Evolutionary conservation across 1,139 yeast species (phyloP).

Genomic region (Candida pseudoviswanathii): DNA sequence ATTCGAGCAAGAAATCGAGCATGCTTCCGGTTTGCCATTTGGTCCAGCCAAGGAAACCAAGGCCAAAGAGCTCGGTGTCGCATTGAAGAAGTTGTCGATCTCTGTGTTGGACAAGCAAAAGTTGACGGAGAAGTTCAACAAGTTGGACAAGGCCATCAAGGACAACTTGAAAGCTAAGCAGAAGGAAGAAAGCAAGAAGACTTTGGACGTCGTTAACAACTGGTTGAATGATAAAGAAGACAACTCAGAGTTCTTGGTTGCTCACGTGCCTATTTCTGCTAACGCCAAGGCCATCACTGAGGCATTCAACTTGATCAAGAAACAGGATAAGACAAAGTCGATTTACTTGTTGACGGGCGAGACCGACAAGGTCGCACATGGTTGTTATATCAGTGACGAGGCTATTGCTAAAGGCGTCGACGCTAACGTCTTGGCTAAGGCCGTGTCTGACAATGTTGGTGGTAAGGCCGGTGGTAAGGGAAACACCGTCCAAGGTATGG

Average conservation of each 20-base stretch:
- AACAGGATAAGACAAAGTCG: conserved; percentile 73
- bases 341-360: conserved; percentile 83
- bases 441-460: conserved; percentile 76
- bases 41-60: conserved; percentile 75
- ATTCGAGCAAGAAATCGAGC: conserved; percentile 61
- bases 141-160: conserved; percentile 81
- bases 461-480: conserved; percentile 99
- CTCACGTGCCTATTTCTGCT: conserved; percentile 69
- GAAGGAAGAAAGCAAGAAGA: conserved; percentile 83
- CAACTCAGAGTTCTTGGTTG: conserved; percentile 59
- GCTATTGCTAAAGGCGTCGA: conserved; percentile 72
- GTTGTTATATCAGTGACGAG: conserved; percentile 79
- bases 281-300: conserved; percentile 95
- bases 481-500: conserved; percentile 95
- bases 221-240: conserved; percentile 57
- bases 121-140: conserved; percentile 71
- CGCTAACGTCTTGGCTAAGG: conserved; percentile 73
- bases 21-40: conserved; percentile 59
- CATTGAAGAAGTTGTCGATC: conserved; percentile 77
- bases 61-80: conserved; percentile 82
- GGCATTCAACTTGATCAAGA: conserved; percentile 83
- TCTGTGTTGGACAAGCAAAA: conserved; percentile 80
- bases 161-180: conserved; percentile 86
- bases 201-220: conserved; percentile 74
- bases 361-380: conserved; percentile 86